phyloP scores from a whole-genome alignment of 257 asterid genomes.

The Solanum pinnatisectum region DNA sequence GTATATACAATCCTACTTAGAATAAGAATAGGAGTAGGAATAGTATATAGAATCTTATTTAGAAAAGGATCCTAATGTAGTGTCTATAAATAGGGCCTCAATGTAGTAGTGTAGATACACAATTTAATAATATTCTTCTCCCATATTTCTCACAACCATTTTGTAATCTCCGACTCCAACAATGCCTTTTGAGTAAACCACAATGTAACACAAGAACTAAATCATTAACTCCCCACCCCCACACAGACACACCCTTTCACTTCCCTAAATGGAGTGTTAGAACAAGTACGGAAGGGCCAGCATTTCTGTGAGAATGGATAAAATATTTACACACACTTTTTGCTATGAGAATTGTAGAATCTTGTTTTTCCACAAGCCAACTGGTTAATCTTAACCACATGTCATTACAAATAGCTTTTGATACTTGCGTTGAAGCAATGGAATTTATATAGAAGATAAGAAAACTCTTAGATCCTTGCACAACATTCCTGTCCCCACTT shows the following conservation, averaged over 20 bases:
- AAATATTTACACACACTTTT: background rate
- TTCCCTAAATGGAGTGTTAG: background rate
- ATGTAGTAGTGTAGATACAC: background rate
- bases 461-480: background rate
- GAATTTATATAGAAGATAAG: background rate
- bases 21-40: background rate
- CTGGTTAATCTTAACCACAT: background rate
- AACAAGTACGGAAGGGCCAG: background rate
- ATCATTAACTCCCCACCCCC: background rate
- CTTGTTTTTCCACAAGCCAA: background rate
- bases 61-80: no score
- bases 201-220: background rate
- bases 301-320: background rate
- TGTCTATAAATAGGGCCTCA: background rate
- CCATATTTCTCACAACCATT: background rate
- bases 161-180: background rate
- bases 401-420: background rate
- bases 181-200: background rate
- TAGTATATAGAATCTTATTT: no score
- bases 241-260: background rate
- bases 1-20: background rate
- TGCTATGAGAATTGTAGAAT: background rate
- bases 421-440: background rate
- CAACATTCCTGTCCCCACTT: background rate
- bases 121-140: background rate